Evolutionary conservation across 73 alveolate genomes (phyloP).

Genomic region (Paramecium caudatum): DNA sequence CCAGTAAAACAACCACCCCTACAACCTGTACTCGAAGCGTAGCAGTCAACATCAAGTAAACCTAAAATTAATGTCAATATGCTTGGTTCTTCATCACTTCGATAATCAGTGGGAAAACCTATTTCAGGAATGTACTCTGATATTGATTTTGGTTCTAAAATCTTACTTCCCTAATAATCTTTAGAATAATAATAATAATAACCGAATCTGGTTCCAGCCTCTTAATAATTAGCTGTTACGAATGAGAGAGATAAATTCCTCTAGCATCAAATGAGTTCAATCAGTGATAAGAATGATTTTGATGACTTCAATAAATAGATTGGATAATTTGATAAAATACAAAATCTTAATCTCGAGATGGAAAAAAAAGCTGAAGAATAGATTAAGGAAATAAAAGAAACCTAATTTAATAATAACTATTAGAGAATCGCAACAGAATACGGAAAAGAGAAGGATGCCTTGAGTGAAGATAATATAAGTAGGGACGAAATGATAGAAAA

Average conservation of each 20-base stretch:
- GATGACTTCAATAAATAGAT: not conserved
- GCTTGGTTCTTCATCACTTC: constrained; percentile 34
- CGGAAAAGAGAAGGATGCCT: not conserved
- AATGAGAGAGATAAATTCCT: constrained; percentile 49
- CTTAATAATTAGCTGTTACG: not conserved
- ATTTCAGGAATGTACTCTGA: constrained; percentile 32
- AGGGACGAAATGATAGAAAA: constrained; percentile 52
- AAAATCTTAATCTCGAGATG: constrained; percentile 22
- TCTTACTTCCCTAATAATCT: constrained; percentile 27
- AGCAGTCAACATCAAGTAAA: not conserved
- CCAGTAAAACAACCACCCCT: not conserved
- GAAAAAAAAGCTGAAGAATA: constrained; percentile 12
- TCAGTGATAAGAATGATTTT: constrained; percentile 55
- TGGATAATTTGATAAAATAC: not conserved
- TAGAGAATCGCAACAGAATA: not conserved
- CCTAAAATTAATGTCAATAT: constrained; percentile 53
- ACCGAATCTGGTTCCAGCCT: too few relatives aligned
- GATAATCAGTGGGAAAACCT: not conserved
- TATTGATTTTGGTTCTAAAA: constrained; percentile 35
- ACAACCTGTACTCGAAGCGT: not conserved
- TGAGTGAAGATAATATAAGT: constrained; percentile 21
- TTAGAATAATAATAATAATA: constrained; percentile 1
- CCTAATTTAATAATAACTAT: constrained; percentile 3
- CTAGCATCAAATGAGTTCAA: not conserved
- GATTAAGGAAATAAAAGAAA: not conserved